A percentile compares a stretch with the other conserved stretches of the same genome.
These are phyloP conservation scores for Cercospora nicotianae DNA, from an alignment of 2,329 filamentous ascomycete species.

Conservation along the genomic window DNA sequence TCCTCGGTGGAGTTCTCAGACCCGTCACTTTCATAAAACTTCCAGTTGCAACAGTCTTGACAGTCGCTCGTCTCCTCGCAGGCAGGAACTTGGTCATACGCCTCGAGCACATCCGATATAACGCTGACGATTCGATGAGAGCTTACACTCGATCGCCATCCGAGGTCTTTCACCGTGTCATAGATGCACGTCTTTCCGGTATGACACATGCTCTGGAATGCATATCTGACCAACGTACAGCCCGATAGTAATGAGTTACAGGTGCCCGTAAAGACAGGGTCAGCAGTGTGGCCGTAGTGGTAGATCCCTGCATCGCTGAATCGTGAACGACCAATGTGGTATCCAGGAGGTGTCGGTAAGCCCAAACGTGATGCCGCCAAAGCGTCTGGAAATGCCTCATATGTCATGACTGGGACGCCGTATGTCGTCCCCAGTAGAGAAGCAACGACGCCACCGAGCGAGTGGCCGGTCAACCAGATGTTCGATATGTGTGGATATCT, in stretches of 20 bases:
- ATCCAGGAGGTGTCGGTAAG: conserved; percentile 78
- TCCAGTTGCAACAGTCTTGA: conserved; percentile 88
- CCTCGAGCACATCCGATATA: conserved; percentile 79
- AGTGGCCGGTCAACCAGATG: conserved; percentile 90
- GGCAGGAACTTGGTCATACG: conserved; percentile 75
- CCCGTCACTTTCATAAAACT: conserved; percentile 89
- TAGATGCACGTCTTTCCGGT: conserved; percentile 85
- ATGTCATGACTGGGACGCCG: conserved; percentile 82
- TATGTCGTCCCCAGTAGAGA: conserved; percentile 87
- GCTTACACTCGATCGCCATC: conserved; percentile 86
- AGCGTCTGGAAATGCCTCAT: conserved; percentile 89
- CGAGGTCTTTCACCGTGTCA: conserved; percentile 86
- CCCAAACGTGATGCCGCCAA: conserved; percentile 81
- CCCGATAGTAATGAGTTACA: conserved; percentile 87
- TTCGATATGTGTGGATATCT: conserved; percentile 75
- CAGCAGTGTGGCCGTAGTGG: conserved; percentile 93
- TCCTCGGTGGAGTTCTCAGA: conserved; percentile 58
- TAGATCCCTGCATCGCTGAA: conserved; percentile 72
- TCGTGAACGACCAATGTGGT: conserved; percentile 67
- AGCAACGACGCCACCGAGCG: conserved; percentile 85
- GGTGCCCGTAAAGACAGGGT: conserved; percentile 89
- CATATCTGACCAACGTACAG: conserved; percentile 89
- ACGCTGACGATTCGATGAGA: conserved; percentile 79
- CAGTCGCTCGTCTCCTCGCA: conserved; percentile 75
- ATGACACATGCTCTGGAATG: conserved; percentile 87